A percentile compares a stretch with the other conserved stretches of the same genome.
phyloP scores from a whole-genome alignment of 2,329 filamentous ascomycete genomes.

The Hypocreales sp. region DNA sequence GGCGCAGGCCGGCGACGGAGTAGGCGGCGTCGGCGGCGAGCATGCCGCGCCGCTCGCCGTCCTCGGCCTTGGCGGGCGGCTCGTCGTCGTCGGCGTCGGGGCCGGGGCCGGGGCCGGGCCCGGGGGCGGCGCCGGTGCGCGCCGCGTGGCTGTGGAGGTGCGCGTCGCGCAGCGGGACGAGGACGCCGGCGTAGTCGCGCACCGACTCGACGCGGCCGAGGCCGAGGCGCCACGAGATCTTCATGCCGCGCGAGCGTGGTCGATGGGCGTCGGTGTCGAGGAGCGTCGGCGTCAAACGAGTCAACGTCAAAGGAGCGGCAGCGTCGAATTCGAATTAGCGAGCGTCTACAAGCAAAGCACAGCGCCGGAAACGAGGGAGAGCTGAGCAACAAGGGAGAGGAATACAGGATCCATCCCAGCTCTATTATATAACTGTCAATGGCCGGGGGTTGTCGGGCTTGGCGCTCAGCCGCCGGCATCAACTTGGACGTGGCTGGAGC shows the following conservation, averaged over 20 bases:
- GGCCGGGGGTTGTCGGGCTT: too few species aligned
- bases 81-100: slow-evolving; percentile 22
- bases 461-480: too few species aligned
- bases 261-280: slow-evolving; percentile 2
- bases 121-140: too few species aligned
- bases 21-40: slow-evolving; percentile 40
- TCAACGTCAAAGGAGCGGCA: background rate
- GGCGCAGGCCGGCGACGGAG: slow-evolving; percentile 53
- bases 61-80: slow-evolving; percentile 20
- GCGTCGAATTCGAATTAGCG: background rate
- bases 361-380: too few species aligned
- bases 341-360: too few species aligned
- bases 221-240: slow-evolving; percentile 14
- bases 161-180: slow-evolving; percentile 37
- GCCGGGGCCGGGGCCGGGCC: too few species aligned
- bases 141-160: slow-evolving; percentile 40
- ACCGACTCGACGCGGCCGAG: slow-evolving; percentile 27
- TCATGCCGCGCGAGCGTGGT: too few species aligned
- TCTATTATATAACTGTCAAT: too few species aligned
- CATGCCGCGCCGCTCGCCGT: slow-evolving; percentile 31
- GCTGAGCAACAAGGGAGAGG: too few species aligned
- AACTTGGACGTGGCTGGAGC: too few species aligned
- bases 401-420: too few species aligned
- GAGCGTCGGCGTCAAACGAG: too few species aligned
- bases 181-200: slow-evolving; percentile 32